Evolutionary conservation across 768 basidiomycete genomes (phyloP).

Genomic region (Coprinopsis strossmayeri): DNA sequence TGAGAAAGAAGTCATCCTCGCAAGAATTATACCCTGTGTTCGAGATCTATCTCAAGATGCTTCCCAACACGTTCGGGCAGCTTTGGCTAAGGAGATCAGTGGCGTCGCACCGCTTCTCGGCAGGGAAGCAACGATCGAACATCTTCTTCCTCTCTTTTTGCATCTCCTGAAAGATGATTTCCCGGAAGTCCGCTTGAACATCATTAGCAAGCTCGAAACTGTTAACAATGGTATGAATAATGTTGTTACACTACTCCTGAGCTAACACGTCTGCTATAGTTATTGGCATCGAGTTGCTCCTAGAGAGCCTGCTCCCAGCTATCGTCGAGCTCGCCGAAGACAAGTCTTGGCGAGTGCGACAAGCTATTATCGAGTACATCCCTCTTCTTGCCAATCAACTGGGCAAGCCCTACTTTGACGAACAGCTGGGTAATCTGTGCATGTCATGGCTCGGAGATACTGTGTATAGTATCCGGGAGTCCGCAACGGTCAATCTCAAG

Average conservation of each 20-base stretch:
- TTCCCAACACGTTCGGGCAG: conserved; percentile 96
- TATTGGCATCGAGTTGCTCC: conserved; percentile 94
- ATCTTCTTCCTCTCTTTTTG: conserved; percentile 94
- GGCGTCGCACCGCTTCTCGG: conserved; percentile 93
- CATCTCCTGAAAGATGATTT: conserved; percentile 98
- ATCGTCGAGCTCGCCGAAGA: conserved; percentile 98
- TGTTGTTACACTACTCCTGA: conserved; percentile 14
- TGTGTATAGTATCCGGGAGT: conserved; percentile 96
- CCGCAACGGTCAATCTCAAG: conserved; percentile 95
- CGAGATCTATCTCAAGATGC: conserved; percentile 88
- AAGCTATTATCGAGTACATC: conserved; percentile 99
- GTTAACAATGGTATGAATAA: conserved; percentile 74
- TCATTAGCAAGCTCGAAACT: conserved; percentile 96
- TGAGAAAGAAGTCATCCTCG: conserved; percentile 90
- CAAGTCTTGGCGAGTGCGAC: conserved; percentile 99
- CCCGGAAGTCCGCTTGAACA: conserved; percentile 94
- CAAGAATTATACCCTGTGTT: conserved; percentile 90
- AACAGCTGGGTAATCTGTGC: conserved; percentile 92
- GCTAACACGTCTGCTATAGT: no score
- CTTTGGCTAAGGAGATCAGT: conserved; percentile 92
- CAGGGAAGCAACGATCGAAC: conserved; percentile 90
- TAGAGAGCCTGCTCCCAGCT: conserved; percentile 92
- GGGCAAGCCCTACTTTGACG: conserved; percentile 95
- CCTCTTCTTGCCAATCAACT: conserved; percentile 98
- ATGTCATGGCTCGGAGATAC: conserved; percentile 99